Evolutionary conservation across 108 stramenopile species (phyloP).

Genomic region (Pseudonitzschia pungens): DNA sequence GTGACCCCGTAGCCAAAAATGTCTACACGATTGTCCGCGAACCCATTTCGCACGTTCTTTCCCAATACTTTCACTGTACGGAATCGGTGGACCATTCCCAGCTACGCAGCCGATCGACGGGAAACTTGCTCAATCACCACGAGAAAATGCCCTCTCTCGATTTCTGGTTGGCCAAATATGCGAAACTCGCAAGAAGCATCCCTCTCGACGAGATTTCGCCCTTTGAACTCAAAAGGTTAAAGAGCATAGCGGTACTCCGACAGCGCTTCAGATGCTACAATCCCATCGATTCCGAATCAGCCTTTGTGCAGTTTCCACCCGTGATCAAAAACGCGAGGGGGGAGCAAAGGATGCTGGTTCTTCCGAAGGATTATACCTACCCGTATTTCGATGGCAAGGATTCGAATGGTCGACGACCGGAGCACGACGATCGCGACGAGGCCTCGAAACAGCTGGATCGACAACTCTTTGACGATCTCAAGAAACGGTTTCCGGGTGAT

Average conservation of each 20-base stretch:
- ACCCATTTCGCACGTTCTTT: not conserved
- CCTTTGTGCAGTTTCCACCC: not conserved
- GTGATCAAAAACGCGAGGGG: not conserved
- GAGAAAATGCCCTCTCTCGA: constrained; percentile 8
- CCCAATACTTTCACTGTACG: constrained; percentile 8
- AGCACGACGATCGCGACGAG: not conserved
- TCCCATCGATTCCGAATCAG: constrained; percentile 11
- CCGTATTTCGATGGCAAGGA: not conserved
- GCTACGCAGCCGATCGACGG: too few species aligned
- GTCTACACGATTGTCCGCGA: constrained; percentile 11
- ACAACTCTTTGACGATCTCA: not conserved
- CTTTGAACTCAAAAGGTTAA: not conserved
- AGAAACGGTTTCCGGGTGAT: not conserved
- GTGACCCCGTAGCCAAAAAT: too few species aligned
- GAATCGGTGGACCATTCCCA: not conserved
- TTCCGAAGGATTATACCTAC: constrained; percentile 9
- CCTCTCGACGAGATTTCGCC: not conserved
- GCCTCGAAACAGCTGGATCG: not conserved
- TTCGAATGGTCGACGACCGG: not conserved
- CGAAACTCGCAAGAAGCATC: not conserved
- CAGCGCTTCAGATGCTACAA: not conserved
- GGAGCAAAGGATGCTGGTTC: not conserved
- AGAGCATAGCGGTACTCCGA: not conserved
- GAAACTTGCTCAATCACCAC: not conserved
- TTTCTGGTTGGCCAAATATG: not conserved